Conservation (phyloP, 768 basidiomycete genomes). For the Exidia glandulosa region DNA sequence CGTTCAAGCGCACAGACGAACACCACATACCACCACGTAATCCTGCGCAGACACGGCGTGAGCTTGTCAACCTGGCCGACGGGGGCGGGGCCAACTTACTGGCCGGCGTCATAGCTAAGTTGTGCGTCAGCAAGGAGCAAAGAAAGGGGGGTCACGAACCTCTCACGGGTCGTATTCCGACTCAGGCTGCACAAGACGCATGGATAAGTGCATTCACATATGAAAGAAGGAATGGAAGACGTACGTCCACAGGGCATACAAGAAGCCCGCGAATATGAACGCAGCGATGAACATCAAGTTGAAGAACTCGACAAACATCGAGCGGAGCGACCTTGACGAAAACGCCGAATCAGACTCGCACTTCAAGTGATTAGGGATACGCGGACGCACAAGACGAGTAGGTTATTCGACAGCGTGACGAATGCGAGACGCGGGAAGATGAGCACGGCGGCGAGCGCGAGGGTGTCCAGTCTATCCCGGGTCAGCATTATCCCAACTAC, state of each 20-base stretch:
- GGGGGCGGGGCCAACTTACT: neutral
- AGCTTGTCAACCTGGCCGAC: constrained; percentile 15
- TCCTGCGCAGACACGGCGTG: constrained; percentile 24
- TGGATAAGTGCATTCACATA: neutral
- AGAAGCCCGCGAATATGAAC: constrained; percentile 86
- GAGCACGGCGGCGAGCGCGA: constrained; percentile 81
- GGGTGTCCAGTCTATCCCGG: constrained; percentile 43
- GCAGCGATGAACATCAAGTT: constrained; percentile 75
- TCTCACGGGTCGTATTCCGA: neutral
- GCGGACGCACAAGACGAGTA: constrained; percentile 28
- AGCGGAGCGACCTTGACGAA: constrained; percentile 73
- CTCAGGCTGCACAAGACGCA: constrained; percentile 1
- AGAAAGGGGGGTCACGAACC: neutral
- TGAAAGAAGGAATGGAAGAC: constrained; percentile 21
- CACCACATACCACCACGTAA: neutral
- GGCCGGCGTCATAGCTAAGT: neutral
- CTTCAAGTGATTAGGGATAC: neutral
- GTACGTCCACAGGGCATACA: constrained; percentile 90
- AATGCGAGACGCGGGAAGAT: constrained; percentile 93
- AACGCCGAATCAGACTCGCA: constrained; percentile 35
- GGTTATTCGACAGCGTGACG: constrained; percentile 62
- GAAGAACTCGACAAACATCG: constrained; percentile 87
- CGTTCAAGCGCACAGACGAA: neutral
- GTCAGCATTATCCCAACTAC: neutral
- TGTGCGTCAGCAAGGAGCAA: neutral